These are phyloP conservation scores for Curvularia lunata DNA, from an alignment of 2,329 filamentous ascomycete species.

Conservation along the genomic window DNA sequence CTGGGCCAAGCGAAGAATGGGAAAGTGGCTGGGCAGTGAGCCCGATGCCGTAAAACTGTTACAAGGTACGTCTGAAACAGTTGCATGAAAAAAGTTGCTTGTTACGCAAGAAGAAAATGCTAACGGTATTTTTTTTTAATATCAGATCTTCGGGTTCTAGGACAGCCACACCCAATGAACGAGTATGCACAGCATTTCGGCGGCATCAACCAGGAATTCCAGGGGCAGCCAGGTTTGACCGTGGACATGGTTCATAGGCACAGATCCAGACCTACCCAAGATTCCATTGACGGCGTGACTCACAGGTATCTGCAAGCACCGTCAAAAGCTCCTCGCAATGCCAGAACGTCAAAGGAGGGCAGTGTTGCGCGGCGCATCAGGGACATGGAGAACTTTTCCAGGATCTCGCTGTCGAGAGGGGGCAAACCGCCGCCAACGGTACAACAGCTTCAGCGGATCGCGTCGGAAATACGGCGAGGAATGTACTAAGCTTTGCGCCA, in stretches of 20 bases:
- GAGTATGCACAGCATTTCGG: neutral
- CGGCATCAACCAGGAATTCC: neutral
- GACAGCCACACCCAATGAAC: neutral
- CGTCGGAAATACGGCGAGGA: conserved; percentile 29
- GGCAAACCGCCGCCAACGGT: conserved; percentile 25
- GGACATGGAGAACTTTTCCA: conserved; percentile 9
- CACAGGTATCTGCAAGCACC: neutral
- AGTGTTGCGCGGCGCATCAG: conserved; percentile 6
- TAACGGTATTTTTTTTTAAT: neutral
- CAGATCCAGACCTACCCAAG: neutral
- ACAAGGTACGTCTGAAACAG: conserved; percentile 22
- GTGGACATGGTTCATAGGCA: neutral
- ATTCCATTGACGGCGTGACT: neutral
- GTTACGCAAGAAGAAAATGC: too few species aligned
- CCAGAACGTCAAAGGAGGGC: neutral
- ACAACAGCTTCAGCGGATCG: conserved; percentile 33
- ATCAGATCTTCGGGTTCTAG: conserved; percentile 27
- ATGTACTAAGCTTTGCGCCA: conserved; percentile 16
- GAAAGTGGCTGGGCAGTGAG: conserved; percentile 32
- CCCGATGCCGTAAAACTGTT: conserved; percentile 32
- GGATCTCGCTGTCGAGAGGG: conserved; percentile 3
- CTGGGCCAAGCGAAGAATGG: conserved; percentile 32
- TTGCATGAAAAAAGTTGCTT: neutral
- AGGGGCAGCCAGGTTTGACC: neutral
- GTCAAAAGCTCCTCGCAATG: neutral